These are phyloP conservation scores for Pseudopediastrum boryanum DNA, from an alignment of 139 green algal species.

Conservation along the genomic window DNA sequence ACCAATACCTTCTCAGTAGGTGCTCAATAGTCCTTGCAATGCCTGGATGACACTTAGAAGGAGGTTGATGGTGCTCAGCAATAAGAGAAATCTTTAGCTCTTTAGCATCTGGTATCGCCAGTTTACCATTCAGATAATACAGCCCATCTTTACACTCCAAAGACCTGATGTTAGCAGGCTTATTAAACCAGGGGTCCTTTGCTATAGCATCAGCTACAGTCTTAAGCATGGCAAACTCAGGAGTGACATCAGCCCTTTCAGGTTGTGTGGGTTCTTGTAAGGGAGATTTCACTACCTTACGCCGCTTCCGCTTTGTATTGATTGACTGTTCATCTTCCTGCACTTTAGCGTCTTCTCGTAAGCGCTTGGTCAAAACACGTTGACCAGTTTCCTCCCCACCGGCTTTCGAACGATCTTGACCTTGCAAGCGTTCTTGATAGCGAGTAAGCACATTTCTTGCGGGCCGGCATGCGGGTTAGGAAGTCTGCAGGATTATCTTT, in stretches of 20 bases:
- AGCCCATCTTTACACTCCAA: too few species aligned
- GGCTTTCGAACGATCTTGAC: too few species aligned
- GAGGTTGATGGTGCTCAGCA: conserved; percentile 30
- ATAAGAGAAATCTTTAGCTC: conserved; percentile 9
- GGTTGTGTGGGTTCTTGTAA: conserved; percentile 5
- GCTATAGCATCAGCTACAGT: too few species aligned
- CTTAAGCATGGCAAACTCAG: too few species aligned
- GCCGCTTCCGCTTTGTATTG: conserved; percentile 8
- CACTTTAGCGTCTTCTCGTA: not conserved
- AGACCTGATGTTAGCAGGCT: too few species aligned
- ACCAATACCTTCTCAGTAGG: conserved; percentile 29
- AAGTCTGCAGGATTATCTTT: conserved; percentile 48
- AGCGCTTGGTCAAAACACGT: not conserved
- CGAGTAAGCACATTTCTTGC: not conserved
- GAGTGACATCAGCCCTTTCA: too few species aligned
- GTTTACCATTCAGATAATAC: too few species aligned
- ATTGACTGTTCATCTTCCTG: not conserved
- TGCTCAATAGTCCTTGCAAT: conserved; percentile 27
- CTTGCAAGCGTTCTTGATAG: too few species aligned
- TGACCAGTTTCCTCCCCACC: too few species aligned
- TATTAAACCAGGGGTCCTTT: too few species aligned
- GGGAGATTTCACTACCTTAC: too few species aligned
- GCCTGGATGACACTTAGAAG: conserved; percentile 28
- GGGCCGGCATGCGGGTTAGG: conserved; percentile 14
- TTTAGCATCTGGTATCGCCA: not conserved